phyloP scores from a whole-genome alignment of 352 stramenopile species.

The Pythium myriotylum region DNA sequence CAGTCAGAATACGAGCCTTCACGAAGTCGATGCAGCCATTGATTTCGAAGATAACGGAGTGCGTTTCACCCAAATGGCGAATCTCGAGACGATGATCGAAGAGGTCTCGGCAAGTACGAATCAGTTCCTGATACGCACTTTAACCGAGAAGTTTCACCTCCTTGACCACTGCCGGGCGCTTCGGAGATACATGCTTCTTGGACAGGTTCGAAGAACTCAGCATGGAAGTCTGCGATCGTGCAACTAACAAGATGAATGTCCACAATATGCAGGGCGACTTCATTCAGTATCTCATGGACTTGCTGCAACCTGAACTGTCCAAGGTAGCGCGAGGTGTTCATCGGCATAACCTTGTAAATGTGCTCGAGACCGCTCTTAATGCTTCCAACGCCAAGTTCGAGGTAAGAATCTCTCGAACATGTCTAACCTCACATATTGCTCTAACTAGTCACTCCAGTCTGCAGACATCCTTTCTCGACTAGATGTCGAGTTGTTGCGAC shows the following conservation, averaged over 20 bases:
- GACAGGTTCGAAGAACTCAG: conserved; percentile 66
- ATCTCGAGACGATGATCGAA: conserved; percentile 78
- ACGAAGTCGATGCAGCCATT: conserved; percentile 36
- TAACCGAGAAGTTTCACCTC: conserved; percentile 94
- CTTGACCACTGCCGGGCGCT: conserved; percentile 94
- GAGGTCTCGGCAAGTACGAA: conserved; percentile 84
- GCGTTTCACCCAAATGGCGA: conserved; percentile 72
- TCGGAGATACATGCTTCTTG: conserved; percentile 98
- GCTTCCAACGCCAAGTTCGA: conserved; percentile 96
- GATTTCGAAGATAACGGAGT: conserved; percentile 59
- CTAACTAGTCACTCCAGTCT: conserved; percentile 36
- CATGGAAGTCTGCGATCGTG: not conserved
- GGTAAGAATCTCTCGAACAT: conserved; percentile 42
- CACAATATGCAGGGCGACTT: conserved; percentile 89
- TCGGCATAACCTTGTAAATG: conserved; percentile 93
- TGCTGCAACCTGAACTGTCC: conserved; percentile 88
- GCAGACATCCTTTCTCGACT: conserved; percentile 92
- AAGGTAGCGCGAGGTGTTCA: conserved; percentile 93
- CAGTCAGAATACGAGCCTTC: conserved; percentile 34
- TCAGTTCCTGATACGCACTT: conserved; percentile 89
- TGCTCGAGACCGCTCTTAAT: conserved; percentile 95
- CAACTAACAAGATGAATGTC: not conserved
- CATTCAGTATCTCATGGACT: conserved; percentile 96
- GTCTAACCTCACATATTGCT: not conserved
- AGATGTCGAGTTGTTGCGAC: conserved; percentile 90